Base-by-base conservation (phyloP, 2,329 filamentous ascomycete species). In the Cercospora janseana region DNA sequence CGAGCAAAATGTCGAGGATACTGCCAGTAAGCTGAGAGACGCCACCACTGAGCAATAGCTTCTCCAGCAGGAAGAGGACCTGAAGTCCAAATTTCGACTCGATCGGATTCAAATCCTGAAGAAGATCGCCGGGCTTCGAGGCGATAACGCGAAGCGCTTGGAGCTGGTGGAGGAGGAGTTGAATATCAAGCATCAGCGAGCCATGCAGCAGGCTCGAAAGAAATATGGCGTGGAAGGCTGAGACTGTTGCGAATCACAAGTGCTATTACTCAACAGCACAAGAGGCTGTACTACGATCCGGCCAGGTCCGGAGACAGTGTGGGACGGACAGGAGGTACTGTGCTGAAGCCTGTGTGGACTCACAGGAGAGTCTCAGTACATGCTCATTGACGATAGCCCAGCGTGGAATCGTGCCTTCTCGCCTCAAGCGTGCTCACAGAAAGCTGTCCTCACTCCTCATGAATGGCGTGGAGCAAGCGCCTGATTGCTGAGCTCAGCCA, bases 101-200 rank as follows among this genome's bases (percentile, higher is more conserved):
- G 32, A 51, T 20, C 23, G 46, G 10, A 51, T 51, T 15, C 34
- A 32, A n/a, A 46, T 51, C 20, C 26, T 41, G 12, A 51, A 51
- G 35, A 40, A 38, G 12, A 51, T 51, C 15, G 49, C 49, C 8
- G 24, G 41, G 4, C n/a, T 51, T 5, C 32, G 44, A 5, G 21
- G 26, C 8, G 42, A 51, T 20, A 24, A 40, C 12, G 23, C 23
- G 15, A 21, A 18, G 26, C 13, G 21, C 3, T 31, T 40, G 8
- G 15, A 34, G 15, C 10, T 51, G 49, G 32, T 41, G 10, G 35
- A 42, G 43, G 34, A 51, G 28, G 49, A 46, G 21, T 12, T 35
- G 4, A 16, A 51, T 12, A 21, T 51, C 10, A 45, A 51, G 49
- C 43, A 28, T 20, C 16, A 46, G 42, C 24, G 35, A 15, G 44